phyloP scores from a whole-genome alignment of 2,329 filamentous ascomycete genomes.

The Phyllosticta paracitricarpa region DNA sequence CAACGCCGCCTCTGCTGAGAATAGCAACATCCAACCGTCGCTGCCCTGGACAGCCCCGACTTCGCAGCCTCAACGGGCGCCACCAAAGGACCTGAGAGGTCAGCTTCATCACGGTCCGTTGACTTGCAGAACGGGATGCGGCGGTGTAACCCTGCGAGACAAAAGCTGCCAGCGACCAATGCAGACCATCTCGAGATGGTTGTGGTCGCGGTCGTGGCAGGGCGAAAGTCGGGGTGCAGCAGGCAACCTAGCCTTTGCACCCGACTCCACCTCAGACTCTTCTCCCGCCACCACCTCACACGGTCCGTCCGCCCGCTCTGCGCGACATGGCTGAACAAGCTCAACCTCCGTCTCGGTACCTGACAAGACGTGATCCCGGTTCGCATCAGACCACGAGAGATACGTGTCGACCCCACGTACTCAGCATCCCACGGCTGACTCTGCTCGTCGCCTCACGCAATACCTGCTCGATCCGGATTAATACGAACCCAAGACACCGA shows the following conservation, averaged over 20 bases:
- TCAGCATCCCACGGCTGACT: neutral
- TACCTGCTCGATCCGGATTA: neutral
- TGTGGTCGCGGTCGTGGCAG: neutral
- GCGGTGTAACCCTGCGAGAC: neutral
- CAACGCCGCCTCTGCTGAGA: neutral
- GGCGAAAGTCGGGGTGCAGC: neutral
- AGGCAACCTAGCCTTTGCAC: neutral
- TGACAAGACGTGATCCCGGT: neutral
- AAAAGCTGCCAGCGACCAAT: neutral
- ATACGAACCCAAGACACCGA: neutral
- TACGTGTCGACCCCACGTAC: neutral
- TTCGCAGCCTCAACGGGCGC: neutral
- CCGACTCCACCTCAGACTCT: neutral
- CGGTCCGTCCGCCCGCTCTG: neutral
- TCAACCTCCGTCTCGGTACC: neutral
- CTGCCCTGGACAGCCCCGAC: neutral
- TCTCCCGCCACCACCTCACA: neutral
- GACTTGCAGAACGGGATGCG: neutral
- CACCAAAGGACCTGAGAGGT: neutral
- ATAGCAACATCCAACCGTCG: neutral
- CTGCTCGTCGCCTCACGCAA: neutral
- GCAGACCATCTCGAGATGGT: neutral
- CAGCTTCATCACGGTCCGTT: neutral
- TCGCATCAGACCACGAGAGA: neutral
- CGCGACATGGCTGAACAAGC: neutral